These are phyloP conservation scores for Draba incana DNA, from an alignment of 345 rosid genomes.

Conservation along the genomic window DNA sequence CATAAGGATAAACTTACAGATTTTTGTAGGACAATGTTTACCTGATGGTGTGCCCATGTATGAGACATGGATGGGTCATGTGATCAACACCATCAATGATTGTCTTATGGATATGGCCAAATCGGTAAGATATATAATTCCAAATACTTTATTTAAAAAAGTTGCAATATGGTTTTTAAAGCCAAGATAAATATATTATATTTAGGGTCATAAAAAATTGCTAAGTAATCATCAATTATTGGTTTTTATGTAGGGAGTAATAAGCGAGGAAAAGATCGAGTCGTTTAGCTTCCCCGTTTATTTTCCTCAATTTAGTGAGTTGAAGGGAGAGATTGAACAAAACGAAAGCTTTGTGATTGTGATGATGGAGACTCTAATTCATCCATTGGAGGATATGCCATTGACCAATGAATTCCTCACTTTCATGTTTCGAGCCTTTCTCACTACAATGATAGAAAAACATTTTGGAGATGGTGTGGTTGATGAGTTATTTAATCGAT, in stretches of 20 bases:
- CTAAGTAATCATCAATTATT: background rate
- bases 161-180: background rate
- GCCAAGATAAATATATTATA: background rate
- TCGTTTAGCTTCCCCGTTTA: slow-evolving; percentile 27
- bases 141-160: no score
- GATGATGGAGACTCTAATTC: slow-evolving; percentile 10
- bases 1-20: no score
- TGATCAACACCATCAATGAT: slow-evolving; percentile 1
- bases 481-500: background rate
- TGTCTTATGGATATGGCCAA: slow-evolving; percentile 24
- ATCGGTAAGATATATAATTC: slow-evolving; percentile 24
- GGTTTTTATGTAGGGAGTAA: slow-evolving; percentile 31
- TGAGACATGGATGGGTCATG: background rate
- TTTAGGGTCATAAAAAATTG: no score
- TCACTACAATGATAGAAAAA: background rate
- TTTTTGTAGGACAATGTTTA: background rate
- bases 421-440: slow-evolving; percentile 2
- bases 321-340: slow-evolving; percentile 15
- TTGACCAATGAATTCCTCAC: background rate
- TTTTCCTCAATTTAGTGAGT: slow-evolving; percentile 23
- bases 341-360: slow-evolving; percentile 41
- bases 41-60: slow-evolving; percentile 28
- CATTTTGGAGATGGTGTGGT: slow-evolving; percentile 27
- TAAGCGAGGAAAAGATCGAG: slow-evolving; percentile 21
- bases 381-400: background rate